Percentiles rank a stretch among this genome's conserved stretches.
These are phyloP conservation scores for Candida silvicultrix DNA, from an alignment of 805 yeast species.

Conservation along the genomic window DNA sequence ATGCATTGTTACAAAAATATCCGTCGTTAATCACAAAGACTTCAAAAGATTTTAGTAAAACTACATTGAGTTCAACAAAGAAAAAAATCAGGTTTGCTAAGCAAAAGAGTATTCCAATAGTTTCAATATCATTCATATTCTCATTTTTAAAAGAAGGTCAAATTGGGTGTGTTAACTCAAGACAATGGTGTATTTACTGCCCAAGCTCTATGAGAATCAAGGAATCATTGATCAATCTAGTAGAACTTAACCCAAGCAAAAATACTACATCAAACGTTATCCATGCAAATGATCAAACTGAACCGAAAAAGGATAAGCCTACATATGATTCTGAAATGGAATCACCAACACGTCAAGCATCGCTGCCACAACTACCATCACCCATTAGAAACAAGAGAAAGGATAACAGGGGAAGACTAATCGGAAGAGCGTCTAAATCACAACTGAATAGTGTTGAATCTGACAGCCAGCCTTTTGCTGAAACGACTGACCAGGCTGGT, in stretches of 20 bases:
- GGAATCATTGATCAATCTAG: slow-evolving; percentile 17
- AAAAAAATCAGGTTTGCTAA: slow-evolving; percentile 55
- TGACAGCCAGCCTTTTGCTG: background rate
- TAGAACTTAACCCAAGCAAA: background rate
- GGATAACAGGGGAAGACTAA: slow-evolving; percentile 38
- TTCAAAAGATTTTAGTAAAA: slow-evolving; percentile 15
- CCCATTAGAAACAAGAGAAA: slow-evolving; percentile 41
- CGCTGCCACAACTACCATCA: slow-evolving; percentile 40
- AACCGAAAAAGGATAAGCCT: background rate
- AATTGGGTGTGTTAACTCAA: slow-evolving; percentile 36
- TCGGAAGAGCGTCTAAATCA: slow-evolving; percentile 35
- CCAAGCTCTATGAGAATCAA: slow-evolving; percentile 29
- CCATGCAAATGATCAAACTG: background rate
- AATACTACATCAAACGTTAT: background rate
- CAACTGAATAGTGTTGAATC: slow-evolving; percentile 16
- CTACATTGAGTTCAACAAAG: slow-evolving; percentile 37
- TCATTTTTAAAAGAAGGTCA: slow-evolving; percentile 34
- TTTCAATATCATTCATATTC: slow-evolving; percentile 49
- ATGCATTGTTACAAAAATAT: slow-evolving; percentile 33
- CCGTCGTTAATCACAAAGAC: slow-evolving; percentile 14
- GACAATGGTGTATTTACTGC: slow-evolving; percentile 51
- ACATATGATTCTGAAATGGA: background rate
- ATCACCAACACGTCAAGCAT: background rate
- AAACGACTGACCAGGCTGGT: background rate
- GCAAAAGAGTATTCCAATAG: slow-evolving; percentile 51